Percentiles rank a stretch among this genome's conserved stretches.
phyloP scores from a whole-genome alignment of 2,329 filamentous ascomycete species.

The Capronia epimyces region DNA sequence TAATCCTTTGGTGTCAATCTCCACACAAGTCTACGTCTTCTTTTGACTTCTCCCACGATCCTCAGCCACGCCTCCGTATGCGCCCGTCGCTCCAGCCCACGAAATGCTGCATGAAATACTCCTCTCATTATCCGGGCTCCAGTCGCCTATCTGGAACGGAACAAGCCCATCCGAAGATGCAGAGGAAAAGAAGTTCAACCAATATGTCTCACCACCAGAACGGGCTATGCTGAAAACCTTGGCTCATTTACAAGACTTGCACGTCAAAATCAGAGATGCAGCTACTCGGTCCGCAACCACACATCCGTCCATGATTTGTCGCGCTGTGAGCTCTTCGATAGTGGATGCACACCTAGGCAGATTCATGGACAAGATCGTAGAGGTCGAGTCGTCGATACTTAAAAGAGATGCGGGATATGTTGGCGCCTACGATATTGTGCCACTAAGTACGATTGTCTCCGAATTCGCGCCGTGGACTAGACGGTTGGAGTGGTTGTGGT shows the following conservation, averaged over 20 bases:
- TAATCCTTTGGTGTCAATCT: conserved; percentile 41
- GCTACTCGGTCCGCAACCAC: conserved; percentile 61
- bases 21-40: conserved; percentile 19
- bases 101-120: conserved; percentile 97
- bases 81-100: conserved; percentile 1
- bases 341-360: conserved; percentile 66
- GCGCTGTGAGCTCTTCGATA: conserved; percentile 77
- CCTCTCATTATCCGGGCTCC: conserved; percentile 89
- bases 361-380: conserved; percentile 78
- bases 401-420: conserved; percentile 71
- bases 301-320: conserved; percentile 77
- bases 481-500: conserved; percentile 79
- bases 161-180: conserved; percentile 51
- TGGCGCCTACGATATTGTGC: conserved; percentile 88
- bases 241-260: conserved; percentile 70
- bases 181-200: conserved; percentile 48
- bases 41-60: conserved; percentile 14
- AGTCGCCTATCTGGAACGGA: conserved; percentile 64
- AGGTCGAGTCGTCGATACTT: conserved; percentile 75
- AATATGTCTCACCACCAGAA: conserved; percentile 65
- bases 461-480: conserved; percentile 86
- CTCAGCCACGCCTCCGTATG: conserved; percentile 8
- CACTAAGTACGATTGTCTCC: conserved; percentile 73
- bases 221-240: conserved; percentile 72
- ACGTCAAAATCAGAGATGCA: conserved; percentile 64